phyloP scores from a whole-genome alignment of 805 yeast species.

The Candida silvatica region DNA sequence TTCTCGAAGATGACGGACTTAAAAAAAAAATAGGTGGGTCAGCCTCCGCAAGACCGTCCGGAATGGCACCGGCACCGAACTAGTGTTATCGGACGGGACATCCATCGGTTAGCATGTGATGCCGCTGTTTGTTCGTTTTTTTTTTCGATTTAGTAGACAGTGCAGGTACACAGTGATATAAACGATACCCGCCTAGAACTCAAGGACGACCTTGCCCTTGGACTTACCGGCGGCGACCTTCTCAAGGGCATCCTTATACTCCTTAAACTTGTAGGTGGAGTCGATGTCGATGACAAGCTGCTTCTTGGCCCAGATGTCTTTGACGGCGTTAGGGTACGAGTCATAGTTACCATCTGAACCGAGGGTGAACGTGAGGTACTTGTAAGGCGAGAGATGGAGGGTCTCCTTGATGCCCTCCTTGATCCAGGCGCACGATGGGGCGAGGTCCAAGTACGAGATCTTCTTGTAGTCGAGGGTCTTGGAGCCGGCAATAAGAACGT shows the following conservation, averaged over 20 bases:
- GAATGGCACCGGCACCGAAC: too few relatives aligned
- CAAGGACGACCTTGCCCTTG: constrained; percentile 63
- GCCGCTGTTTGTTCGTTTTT: too few relatives aligned
- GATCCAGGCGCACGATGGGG: constrained; percentile 15
- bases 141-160: too few relatives aligned
- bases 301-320: constrained; percentile 37
- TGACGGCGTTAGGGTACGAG: constrained; percentile 25
- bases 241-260: constrained; percentile 39
- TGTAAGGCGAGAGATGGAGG: constrained; percentile 10
- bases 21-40: too few relatives aligned
- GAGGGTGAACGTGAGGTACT: constrained; percentile 4
- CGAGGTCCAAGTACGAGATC: constrained; percentile 15
- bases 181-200: too few relatives aligned
- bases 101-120: too few relatives aligned
- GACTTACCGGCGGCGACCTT: constrained; percentile 38
- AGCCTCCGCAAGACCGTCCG: too few relatives aligned
- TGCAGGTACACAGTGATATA: too few relatives aligned
- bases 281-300: constrained; percentile 42
- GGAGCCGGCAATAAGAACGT: constrained; percentile 53
- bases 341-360: constrained; percentile 6
- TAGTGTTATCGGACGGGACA: too few relatives aligned
- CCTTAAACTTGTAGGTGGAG: constrained; percentile 36
- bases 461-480: constrained; percentile 26
- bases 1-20: too few relatives aligned
- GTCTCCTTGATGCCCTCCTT: constrained; percentile 6